Evolutionary conservation across 148 eudicot genomes (phyloP).

Genomic region (Mesembryanthemum crystallinum): DNA sequence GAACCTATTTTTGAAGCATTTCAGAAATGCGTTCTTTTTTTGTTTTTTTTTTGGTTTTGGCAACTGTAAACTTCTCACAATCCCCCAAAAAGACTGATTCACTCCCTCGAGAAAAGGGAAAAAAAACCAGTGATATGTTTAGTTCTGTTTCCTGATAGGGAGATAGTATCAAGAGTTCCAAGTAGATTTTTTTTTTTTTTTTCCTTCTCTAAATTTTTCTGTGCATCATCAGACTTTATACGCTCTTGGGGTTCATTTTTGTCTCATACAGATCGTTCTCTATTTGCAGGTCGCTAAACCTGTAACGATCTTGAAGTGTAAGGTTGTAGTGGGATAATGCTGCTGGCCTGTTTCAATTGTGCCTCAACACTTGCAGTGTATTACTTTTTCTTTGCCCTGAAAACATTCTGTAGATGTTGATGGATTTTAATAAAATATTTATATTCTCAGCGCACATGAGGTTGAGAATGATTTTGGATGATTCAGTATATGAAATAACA

Average conservation of each 20-base stretch:
- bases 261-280: not conserved
- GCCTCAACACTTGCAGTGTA: slow-evolving; percentile 26
- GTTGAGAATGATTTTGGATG: not conserved
- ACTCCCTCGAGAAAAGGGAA: not conserved
- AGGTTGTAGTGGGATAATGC: slow-evolving; percentile 25
- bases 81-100: not conserved
- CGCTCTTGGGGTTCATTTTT: not conserved
- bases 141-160: not conserved
- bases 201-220: not conserved
- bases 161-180: not conserved
- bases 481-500: slow-evolving; percentile 1
- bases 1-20: too few species aligned
- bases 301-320: slow-evolving; percentile 6
- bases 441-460: not conserved
- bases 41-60: too few species aligned
- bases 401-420: slow-evolving; percentile 19
- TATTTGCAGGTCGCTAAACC: slow-evolving; percentile 23
- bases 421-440: slow-evolving; percentile 17
- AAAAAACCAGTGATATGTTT: too few species aligned
- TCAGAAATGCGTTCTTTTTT: too few species aligned
- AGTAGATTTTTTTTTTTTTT: not conserved
- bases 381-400: not conserved
- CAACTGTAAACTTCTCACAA: not conserved
- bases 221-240: not conserved
- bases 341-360: slow-evolving; percentile 23